These are phyloP conservation scores for Yarrowia keelungensis DNA, from an alignment of 805 yeast genomes.

Conservation along the genomic window DNA sequence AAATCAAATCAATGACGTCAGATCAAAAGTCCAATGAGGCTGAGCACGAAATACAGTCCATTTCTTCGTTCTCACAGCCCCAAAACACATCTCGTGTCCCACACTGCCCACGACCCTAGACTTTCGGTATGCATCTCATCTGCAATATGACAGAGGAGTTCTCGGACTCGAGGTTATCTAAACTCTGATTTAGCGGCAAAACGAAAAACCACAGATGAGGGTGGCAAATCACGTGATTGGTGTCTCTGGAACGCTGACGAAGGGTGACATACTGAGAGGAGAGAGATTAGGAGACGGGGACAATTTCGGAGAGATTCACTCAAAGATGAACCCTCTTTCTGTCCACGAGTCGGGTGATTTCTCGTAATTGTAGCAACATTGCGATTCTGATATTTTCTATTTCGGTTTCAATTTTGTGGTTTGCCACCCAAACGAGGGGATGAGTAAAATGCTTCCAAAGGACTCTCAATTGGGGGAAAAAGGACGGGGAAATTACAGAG, in stretches of 20 bases:
- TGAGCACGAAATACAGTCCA: too few species aligned
- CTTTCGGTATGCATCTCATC: background rate
- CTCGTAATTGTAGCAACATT: background rate
- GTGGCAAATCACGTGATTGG: conserved; percentile 36
- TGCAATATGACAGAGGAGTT: conserved; percentile 14
- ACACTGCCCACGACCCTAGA: too few species aligned
- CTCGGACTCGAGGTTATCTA: conserved; percentile 2
- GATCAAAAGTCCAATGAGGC: too few species aligned
- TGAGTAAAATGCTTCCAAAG: background rate
- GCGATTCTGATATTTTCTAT: background rate
- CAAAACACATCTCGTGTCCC: too few species aligned
- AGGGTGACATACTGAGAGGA: background rate
- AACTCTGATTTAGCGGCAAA: conserved; percentile 4
- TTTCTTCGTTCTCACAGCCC: too few species aligned
- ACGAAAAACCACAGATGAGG: conserved; percentile 6
- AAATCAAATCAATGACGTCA: background rate
- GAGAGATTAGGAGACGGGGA: too few species aligned
- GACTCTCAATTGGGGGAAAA: too few species aligned
- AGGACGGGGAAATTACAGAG: too few species aligned
- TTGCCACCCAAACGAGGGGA: conserved; percentile 15
- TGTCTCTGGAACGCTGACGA: background rate
- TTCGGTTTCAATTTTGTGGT: background rate
- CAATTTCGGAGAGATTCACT: too few species aligned
- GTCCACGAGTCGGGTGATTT: too few species aligned
- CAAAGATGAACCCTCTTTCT: too few species aligned